Evolutionary conservation across 73 alveolate genomes (phyloP).

Genomic region (Vitrella brassicaformis): DNA sequence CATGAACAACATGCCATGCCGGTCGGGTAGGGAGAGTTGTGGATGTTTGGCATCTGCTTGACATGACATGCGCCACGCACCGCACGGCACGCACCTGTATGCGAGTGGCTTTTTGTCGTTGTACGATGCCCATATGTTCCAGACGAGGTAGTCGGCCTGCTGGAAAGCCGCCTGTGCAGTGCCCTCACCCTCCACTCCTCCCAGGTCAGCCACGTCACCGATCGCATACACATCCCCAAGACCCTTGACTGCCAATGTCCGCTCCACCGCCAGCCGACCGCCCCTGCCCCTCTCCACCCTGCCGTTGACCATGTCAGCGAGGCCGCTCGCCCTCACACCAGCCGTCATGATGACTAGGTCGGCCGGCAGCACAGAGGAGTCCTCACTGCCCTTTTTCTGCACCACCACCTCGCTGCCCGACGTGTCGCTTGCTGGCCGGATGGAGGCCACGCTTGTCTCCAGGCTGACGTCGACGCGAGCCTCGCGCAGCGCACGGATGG

Average conservation of each 20-base stretch:
- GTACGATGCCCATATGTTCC: not conserved
- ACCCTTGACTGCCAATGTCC: not conserved
- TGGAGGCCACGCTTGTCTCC: not conserved
- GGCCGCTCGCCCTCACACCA: not conserved
- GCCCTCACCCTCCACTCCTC: not conserved
- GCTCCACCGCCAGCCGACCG: not conserved
- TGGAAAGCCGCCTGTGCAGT: not conserved
- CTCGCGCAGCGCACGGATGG: not conserved
- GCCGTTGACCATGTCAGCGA: not conserved
- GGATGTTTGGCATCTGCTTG: no score
- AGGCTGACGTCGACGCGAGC: not conserved
- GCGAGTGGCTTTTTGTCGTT: no score
- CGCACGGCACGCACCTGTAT: no score
- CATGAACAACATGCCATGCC: not conserved
- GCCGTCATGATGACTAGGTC: not conserved
- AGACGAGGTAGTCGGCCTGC: not conserved
- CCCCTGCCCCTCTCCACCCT: not conserved
- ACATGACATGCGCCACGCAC: not conserved
- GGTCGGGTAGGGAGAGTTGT: not conserved
- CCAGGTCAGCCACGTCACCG: not conserved
- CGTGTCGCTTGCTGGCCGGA: no score
- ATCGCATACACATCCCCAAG: not conserved
- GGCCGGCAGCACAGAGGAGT: not conserved
- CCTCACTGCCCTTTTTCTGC: not conserved
- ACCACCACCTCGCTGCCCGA: not conserved